phyloP scores from a whole-genome alignment of 495 filamentous ascomycete species.

The Neurospora sp. region DNA sequence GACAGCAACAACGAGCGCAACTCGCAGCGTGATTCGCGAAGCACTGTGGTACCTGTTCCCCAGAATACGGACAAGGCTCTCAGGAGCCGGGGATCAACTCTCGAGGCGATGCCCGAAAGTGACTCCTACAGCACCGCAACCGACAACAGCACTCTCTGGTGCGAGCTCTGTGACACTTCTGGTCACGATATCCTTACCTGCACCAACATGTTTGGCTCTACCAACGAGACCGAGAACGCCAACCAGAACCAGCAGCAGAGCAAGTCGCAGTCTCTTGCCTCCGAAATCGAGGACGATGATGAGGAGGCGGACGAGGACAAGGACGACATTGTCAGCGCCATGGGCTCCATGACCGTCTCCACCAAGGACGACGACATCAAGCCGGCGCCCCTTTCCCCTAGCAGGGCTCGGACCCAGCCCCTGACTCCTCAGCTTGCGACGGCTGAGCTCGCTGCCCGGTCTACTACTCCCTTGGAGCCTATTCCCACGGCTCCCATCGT shows the following conservation, averaged over 20 bases:
- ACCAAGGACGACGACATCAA: slow-evolving; percentile 27
- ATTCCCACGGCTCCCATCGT: not conserved
- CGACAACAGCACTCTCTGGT: slow-evolving; percentile 70
- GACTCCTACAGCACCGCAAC: slow-evolving; percentile 64
- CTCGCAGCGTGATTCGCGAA: slow-evolving; percentile 49
- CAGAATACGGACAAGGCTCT: slow-evolving; percentile 28
- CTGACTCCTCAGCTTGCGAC: slow-evolving; percentile 41
- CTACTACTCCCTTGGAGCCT: not conserved
- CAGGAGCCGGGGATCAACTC: slow-evolving; percentile 33
- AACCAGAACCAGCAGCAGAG: slow-evolving; percentile 18
- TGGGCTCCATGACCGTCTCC: slow-evolving; percentile 32
- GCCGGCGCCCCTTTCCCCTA: slow-evolving; percentile 42
- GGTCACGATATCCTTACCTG: slow-evolving; percentile 93
- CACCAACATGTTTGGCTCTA: slow-evolving; percentile 68
- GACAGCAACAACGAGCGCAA: slow-evolving; percentile 39
- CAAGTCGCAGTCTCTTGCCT: slow-evolving; percentile 8
- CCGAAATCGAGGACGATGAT: not conserved
- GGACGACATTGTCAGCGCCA: slow-evolving; percentile 36
- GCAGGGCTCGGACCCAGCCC: slow-evolving; percentile 33
- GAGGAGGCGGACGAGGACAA: slow-evolving; percentile 22
- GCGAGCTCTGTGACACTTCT: slow-evolving; percentile 89
- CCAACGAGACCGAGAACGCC: not conserved
- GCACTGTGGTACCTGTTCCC: slow-evolving; percentile 42
- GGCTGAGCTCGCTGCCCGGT: slow-evolving; percentile 16
- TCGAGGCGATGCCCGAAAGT: slow-evolving; percentile 59